Evolutionary conservation across 371 early-diverging fungal genomes (phyloP), one percentile per base, ranked within the genome.

Genomic region (Mucor velutinosus): DNA sequence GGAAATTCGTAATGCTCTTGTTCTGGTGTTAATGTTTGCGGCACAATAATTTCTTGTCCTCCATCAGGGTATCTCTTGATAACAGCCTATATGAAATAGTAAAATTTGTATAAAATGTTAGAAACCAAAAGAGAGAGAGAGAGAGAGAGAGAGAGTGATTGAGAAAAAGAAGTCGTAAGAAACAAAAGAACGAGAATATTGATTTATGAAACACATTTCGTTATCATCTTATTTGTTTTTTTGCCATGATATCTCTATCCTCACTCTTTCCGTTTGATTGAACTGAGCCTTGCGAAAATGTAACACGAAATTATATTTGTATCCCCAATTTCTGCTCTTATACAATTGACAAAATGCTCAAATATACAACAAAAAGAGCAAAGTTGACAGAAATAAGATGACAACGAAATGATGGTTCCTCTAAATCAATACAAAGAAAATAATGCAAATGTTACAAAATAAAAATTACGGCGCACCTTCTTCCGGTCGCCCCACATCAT

Each of bases 1-100:
- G 82, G 82, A 62, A 82, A 82, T 71, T 82, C 76, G 59, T 82
- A 82, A 23, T 77, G 74, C 43, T 82, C 70, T 70, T 82, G 78
- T 65, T 82, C 82, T 56, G 76, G 64, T n/a, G 82, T 82, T 55
- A 82, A 59, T 63, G 63, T 74, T 64, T 82, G 82, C 53, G 79
- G 82, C 15, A 82, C 76, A 45, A 77, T 66, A n/a, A 82, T 82
- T 65, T 82, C 82, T 35, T 75, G 77, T 6, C 69, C 58, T n/a
- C 82, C 82, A 57, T 82, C 76, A 49, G 82, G 79, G 33, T 75
- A 76, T 33, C 70, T 65, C 30, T 77, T 76, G 56, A 81, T 75
- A 17, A 74, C 37, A 47, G 76, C 77, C 82, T 81, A 75, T 39
- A 32, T 56, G 37, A 45, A 39, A 45, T 33, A 35, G 21, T 14